These are phyloP conservation scores for Lactarius psammicola DNA, from an alignment of 768 basidiomycete genomes.

Conservation along the genomic window DNA sequence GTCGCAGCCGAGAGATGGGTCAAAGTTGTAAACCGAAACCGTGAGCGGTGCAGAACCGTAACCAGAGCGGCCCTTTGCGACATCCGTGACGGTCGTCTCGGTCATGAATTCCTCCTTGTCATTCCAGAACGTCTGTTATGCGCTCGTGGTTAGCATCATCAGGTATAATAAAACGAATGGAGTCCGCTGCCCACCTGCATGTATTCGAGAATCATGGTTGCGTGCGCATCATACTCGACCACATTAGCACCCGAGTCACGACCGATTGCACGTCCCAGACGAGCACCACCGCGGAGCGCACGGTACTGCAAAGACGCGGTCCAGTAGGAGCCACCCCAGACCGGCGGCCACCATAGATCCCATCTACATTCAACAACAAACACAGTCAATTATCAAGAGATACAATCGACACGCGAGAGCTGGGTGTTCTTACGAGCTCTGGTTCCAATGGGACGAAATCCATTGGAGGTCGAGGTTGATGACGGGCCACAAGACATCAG, in stretches of 20 bases:
- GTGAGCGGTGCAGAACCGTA: conserved; percentile 24
- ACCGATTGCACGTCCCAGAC: conserved; percentile 16
- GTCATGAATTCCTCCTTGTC: conserved; percentile 23
- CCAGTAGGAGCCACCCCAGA: conserved; percentile 27
- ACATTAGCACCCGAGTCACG: background rate
- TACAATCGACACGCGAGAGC: background rate
- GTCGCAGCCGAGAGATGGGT: conserved; percentile 20
- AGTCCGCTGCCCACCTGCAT: conserved; percentile 12
- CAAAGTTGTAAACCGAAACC: conserved; percentile 20
- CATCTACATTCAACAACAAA: background rate
- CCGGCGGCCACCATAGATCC: conserved; percentile 24
- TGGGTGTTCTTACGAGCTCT: conserved; percentile 18
- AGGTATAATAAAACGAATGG: background rate
- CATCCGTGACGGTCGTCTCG: conserved; percentile 17
- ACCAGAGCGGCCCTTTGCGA: conserved; percentile 21
- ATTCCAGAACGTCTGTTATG: conserved; percentile 25
- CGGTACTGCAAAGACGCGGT: conserved; percentile 24
- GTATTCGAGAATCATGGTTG: conserved; percentile 24
- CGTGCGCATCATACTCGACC: conserved; percentile 14
- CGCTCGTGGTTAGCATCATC: background rate
- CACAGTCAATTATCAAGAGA: background rate
- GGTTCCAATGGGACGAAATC: conserved; percentile 22
- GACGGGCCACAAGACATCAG: conserved; percentile 18
- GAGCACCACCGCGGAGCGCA: conserved; percentile 26
- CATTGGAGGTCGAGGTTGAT: conserved; percentile 28